Evolutionary conservation across 352 stramenopile genomes (phyloP).

Genomic region (Pythium myriotylum): DNA sequence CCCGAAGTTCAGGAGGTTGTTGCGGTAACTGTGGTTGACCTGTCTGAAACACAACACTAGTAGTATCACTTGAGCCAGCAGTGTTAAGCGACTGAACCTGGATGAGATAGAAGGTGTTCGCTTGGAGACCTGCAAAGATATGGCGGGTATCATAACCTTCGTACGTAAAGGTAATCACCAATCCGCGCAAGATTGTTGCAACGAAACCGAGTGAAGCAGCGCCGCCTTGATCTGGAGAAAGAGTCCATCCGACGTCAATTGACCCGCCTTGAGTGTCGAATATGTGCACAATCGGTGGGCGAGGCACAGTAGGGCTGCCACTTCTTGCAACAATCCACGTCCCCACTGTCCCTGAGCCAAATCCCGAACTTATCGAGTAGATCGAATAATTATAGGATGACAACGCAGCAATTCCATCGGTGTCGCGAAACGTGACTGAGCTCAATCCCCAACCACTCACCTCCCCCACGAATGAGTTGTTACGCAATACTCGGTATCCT

Average conservation of each 20-base stretch:
- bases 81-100: slow-evolving; percentile 32
- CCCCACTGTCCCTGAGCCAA: not conserved
- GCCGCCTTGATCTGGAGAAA: slow-evolving; percentile 39
- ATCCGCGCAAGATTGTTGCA: not conserved
- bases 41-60: slow-evolving; percentile 24
- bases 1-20: slow-evolving; percentile 17
- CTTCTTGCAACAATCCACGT: slow-evolving; percentile 29
- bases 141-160: slow-evolving; percentile 13
- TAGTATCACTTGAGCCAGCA: slow-evolving; percentile 26
- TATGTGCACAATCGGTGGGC: slow-evolving; percentile 19
- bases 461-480: slow-evolving; percentile 23
- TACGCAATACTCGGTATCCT: slow-evolving; percentile 45
- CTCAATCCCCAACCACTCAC: slow-evolving; percentile 4
- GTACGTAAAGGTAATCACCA: slow-evolving; percentile 24
- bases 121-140: slow-evolving; percentile 37
- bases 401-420: slow-evolving; percentile 27
- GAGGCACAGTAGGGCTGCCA: slow-evolving; percentile 18
- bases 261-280: slow-evolving; percentile 34
- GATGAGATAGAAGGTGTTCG: slow-evolving; percentile 36
- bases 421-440: slow-evolving; percentile 32
- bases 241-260: slow-evolving; percentile 23
- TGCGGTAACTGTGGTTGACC: slow-evolving; percentile 26
- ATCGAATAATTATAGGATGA: slow-evolving; percentile 48
- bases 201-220: slow-evolving; percentile 7
- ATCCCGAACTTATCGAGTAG: slow-evolving; percentile 33